phyloP scores from a whole-genome alignment of 768 basidiomycete species.

The Mycena capillaripes region DNA sequence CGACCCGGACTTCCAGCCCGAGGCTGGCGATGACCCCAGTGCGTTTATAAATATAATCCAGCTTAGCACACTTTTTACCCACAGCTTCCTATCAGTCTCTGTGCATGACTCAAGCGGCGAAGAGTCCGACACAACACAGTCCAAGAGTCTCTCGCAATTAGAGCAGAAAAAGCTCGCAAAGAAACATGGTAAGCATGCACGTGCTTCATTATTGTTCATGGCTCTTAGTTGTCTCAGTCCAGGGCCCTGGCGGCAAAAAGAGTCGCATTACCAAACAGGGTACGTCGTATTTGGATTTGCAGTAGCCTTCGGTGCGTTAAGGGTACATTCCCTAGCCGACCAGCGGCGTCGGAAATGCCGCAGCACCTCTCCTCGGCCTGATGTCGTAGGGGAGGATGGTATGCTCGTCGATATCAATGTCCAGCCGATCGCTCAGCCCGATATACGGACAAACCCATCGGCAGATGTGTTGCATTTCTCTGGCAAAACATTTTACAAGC shows the following conservation, averaged over 20 bases:
- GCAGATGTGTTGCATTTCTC: constrained; percentile 20
- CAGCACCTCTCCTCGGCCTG: background rate
- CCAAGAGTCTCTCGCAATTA: background rate
- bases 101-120: constrained; percentile 14
- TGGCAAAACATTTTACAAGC: background rate
- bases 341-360: background rate
- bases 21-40: constrained; percentile 4
- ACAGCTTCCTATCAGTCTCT: constrained; percentile 18
- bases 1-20: constrained; percentile 1
- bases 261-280: background rate
- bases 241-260: background rate
- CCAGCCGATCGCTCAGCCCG: background rate
- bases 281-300: background rate
- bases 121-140: constrained; percentile 11
- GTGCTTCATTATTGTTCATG: no score
- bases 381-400: constrained; percentile 12
- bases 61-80: constrained; percentile 1
- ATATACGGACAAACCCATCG: background rate
- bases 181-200: constrained; percentile 7
- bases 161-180: constrained; percentile 4
- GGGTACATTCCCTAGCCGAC: background rate
- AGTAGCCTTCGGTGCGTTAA: background rate
- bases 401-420: constrained; percentile 22
- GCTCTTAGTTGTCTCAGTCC: no score
- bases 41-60: constrained; percentile 13